These are phyloP conservation scores for Cyberlindnera amylophila DNA, from an alignment of 805 yeast genomes.

Conservation along the genomic window DNA sequence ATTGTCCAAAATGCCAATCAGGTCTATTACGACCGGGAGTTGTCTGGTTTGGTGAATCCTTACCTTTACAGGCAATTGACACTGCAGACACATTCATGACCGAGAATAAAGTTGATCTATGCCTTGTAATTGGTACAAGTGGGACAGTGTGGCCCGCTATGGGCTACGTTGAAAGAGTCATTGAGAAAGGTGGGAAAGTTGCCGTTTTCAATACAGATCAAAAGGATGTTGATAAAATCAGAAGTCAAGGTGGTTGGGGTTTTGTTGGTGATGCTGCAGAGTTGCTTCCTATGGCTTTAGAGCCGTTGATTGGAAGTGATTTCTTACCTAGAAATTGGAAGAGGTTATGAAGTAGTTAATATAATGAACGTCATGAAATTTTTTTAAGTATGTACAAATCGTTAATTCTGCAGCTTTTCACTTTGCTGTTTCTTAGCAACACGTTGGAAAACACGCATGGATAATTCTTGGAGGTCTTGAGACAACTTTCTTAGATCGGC, in stretches of 20 bases:
- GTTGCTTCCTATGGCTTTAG: conserved; percentile 62
- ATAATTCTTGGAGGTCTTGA: conserved; percentile 69
- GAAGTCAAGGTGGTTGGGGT: conserved; percentile 54
- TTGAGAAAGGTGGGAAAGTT: conserved; percentile 69
- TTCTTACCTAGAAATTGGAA: conserved; percentile 28
- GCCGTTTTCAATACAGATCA: conserved; percentile 79
- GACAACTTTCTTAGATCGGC: conserved; percentile 67
- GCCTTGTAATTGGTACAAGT: conserved; percentile 81
- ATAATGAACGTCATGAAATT: conserved; percentile 1
- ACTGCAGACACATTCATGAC: conserved; percentile 66
- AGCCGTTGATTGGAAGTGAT: conserved; percentile 40
- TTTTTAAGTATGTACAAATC: neutral
- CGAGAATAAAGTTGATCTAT: conserved; percentile 56
- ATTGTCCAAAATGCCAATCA: conserved; percentile 69
- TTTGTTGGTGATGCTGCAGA: conserved; percentile 79
- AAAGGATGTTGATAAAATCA: conserved; percentile 40
- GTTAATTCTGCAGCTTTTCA: neutral
- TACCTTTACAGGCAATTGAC: conserved; percentile 61
- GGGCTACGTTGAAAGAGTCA: conserved; percentile 78
- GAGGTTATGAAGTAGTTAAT: conserved; percentile 10
- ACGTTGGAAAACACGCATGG: conserved; percentile 68
- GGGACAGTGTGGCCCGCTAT: conserved; percentile 91
- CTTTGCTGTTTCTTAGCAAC: conserved; percentile 21
- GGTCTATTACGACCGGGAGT: conserved; percentile 82
- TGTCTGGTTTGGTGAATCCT: conserved; percentile 92